Base-by-base conservation (phyloP, 371 early-diverging fungal species). In the Syncephalis plumigaleata region DNA sequence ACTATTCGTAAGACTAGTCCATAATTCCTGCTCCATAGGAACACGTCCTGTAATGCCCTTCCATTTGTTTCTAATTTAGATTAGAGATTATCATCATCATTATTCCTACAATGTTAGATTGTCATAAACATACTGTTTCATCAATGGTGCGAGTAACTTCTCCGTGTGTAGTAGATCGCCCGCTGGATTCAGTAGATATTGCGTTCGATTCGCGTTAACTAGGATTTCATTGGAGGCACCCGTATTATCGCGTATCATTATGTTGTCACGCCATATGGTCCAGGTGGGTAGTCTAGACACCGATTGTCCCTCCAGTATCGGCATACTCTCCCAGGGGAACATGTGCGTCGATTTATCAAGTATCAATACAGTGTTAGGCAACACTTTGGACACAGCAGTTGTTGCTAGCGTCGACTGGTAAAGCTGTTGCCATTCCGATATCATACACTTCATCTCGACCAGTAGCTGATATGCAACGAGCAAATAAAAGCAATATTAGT, bases 111-210 rank as follows among this genome's bases (percentile, higher is more conserved):
- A 11, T 31, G 11, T 31, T 31, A 31, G 11, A 31, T 4, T 7
- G 4, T 4, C 31, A 1, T 58, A 57, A 36, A 49, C 26, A 40
- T 67, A 76, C 72, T 50, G 65, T 48, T 56, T 52, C 36, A 91
- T 64, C 18, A 67, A 59, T 2, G 42, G 48, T 52, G 72, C 70
- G 58, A 94, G 91, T 45, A 69, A 66, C 1, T 63, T 54, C 59
- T 94, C 84, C 1, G 97, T 97, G 39, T 72, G 65, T 44, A 56
- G 60, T 49, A 97, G 62, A 49, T 97, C 93, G 8, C 81, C 82
- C 4, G 70, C 69, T 0, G 97, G 95, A 60, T 97, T 95, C 38
- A 97, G 66, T 3, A 92, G 65, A 53, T 89, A 96, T 54, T 64
- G 84, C 0, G 74, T 67, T 7, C 61, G 77, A 2, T 52, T 42